Conservation (phyloP, 208 protist species). For the Wallacemonas sp. region DNA sequence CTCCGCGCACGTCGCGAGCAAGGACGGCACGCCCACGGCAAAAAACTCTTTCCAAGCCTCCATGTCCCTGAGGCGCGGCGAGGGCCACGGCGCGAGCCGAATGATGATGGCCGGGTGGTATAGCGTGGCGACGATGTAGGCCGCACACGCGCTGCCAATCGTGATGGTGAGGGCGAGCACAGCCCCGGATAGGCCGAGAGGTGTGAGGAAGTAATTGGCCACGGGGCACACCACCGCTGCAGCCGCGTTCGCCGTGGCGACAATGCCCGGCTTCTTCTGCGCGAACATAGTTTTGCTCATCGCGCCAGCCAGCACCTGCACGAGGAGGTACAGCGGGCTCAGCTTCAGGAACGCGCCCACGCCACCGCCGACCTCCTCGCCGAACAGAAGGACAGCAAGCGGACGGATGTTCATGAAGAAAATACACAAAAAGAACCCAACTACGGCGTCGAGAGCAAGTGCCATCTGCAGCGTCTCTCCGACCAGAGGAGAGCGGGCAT, state of each 20-base stretch:
- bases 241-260: conserved; percentile 46
- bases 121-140: conserved; percentile 36
- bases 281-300: conserved; percentile 71
- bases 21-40: conserved; percentile 46
- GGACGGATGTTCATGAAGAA: conserved; percentile 43
- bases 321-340: conserved; percentile 53
- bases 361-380: conserved; percentile 39
- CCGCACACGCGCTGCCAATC: conserved; percentile 31
- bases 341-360: conserved; percentile 48
- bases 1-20: conserved; percentile 65
- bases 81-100: conserved; percentile 56
- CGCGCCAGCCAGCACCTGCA: conserved; percentile 53
- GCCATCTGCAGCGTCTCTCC: conserved; percentile 66
- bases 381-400: conserved; percentile 44
- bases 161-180: conserved; percentile 39
- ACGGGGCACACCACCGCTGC: conserved; percentile 50
- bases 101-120: conserved; percentile 59
- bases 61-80: conserved; percentile 37
- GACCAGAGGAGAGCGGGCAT: conserved; percentile 51
- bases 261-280: conserved; percentile 50
- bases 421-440: conserved; percentile 51
- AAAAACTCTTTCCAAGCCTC: conserved; percentile 53
- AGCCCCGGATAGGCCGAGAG: conserved; percentile 53
- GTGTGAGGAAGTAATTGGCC: conserved; percentile 60
- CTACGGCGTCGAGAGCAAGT: conserved; percentile 38